Evolutionary conservation across 192 early-diverging fungal species (phyloP), one percentile per base, ranked within the genome.

Genomic region (Coemansia sp.): DNA sequence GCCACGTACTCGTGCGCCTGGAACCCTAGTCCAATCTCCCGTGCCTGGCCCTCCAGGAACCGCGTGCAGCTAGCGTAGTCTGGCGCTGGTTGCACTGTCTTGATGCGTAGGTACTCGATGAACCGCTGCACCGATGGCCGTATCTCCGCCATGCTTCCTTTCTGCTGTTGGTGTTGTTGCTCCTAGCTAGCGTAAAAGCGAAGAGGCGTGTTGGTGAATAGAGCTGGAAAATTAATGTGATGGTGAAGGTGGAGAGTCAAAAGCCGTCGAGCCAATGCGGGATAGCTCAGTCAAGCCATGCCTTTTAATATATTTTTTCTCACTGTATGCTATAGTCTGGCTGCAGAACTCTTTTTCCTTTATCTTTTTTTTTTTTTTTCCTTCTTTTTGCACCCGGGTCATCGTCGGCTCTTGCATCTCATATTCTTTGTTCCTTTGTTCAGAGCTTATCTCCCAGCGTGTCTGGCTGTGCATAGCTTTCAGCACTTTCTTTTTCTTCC

Each of bases 31-130:
- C 89, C 88, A 36, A 94, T 71, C 69, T 94, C 92, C 10, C 73
- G 61, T 6, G 92, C 94, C 66, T 92, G 87, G 19, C 66, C 65
- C 56, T 79, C 67, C 42, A 95, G 85, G 65, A 91, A 93, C 46
- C 57, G 75, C n/a, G 74, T 78, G 61, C 87, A 89, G 32, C 66
- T 65, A 3, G 56, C 83, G 66, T 95, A 95, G 83, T 92, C 94
- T 41, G 94, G 94, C 12, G 77, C 85, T 8, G 94, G 94, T 66
- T 95, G 94, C 41, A 92, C 86, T 0, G 94, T 94, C 67, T 92
- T 90, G 81, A 94, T 91, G 48, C 87, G 88, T 69, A 95, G 85
- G 72, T 92, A 95, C 65, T 91, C 88, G 67, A 89, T 87, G 74
- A 95, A 95, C 39, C 88, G 64, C 62, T 65, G 48, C 8, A 85